These are phyloP conservation scores for Ceratobasidium sp. DNA, from an alignment of 1,284 basidiomycete species.

Conservation along the genomic window DNA sequence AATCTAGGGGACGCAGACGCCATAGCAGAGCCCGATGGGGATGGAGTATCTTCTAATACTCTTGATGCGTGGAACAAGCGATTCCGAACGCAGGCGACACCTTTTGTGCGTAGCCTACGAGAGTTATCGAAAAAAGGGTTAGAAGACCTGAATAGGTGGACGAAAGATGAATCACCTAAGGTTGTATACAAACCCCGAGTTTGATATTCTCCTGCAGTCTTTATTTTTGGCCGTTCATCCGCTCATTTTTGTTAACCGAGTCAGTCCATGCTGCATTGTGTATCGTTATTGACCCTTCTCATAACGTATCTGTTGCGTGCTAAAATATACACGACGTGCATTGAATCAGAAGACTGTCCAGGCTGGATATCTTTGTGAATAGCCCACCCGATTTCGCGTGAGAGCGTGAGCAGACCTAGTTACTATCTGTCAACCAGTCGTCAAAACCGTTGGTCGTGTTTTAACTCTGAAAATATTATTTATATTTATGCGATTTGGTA, in stretches of 20 bases:
- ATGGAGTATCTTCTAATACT: not conserved
- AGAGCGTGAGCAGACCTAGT: too few relatives aligned
- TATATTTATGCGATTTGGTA: not conserved
- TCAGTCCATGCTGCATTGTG: not conserved
- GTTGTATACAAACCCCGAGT: slow-evolving; percentile 32
- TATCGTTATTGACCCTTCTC: slow-evolving; percentile 10
- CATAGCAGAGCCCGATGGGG: not conserved
- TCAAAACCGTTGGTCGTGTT: not conserved
- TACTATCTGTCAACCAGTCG: too few relatives aligned
- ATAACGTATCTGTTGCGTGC: not conserved
- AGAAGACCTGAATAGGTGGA: slow-evolving; percentile 29
- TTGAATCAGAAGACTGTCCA: too few relatives aligned
- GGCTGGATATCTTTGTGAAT: too few relatives aligned
- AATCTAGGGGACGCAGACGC: not conserved
- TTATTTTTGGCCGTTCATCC: not conserved
- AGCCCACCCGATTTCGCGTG: too few relatives aligned
- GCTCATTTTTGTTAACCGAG: not conserved
- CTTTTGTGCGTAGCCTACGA: slow-evolving; percentile 25
- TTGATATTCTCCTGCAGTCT: not conserved
- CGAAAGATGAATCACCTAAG: slow-evolving; percentile 27
- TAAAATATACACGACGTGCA: not conserved
- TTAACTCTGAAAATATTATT: not conserved
- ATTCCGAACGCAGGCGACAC: slow-evolving; percentile 26
- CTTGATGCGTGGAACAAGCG: slow-evolving; percentile 35
- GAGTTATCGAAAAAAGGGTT: slow-evolving; percentile 29